A percentile compares a stretch with the other conserved stretches of the same genome.
phyloP scores from a whole-genome alignment of 352 stramenopile species.

The Globisporangium uncinulatum region DNA sequence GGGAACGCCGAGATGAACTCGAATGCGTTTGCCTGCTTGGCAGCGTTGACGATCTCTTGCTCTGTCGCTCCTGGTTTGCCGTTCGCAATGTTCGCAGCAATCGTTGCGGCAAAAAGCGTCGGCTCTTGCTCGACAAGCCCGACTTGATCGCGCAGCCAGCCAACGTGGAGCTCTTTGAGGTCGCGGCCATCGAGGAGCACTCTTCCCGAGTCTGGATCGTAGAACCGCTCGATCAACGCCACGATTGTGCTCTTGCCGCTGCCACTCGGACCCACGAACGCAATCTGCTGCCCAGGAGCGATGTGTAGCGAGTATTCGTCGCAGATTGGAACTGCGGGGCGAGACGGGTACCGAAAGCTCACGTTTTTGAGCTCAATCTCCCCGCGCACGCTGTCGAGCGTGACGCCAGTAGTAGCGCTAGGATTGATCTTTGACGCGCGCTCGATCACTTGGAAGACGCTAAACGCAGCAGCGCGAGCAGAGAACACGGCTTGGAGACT shows the following conservation, averaged over 20 bases:
- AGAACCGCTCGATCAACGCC: slow-evolving; percentile 8
- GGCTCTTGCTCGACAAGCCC: slow-evolving; percentile 89
- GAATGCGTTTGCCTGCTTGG: slow-evolving; percentile 74
- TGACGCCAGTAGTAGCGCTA: slow-evolving; percentile 20
- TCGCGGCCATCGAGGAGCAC: slow-evolving; percentile 24
- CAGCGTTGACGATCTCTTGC: slow-evolving; percentile 38
- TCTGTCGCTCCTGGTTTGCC: slow-evolving; percentile 51
- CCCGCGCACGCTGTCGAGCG: slow-evolving; percentile 19
- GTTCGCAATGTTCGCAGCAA: slow-evolving; percentile 81
- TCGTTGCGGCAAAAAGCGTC: slow-evolving; percentile 21
- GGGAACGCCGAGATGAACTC: slow-evolving; percentile 90
- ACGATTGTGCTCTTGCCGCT: slow-evolving; percentile 10
- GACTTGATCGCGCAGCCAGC: slow-evolving; percentile 69
- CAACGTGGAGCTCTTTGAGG: slow-evolving; percentile 69
- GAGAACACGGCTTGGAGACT: slow-evolving; percentile 52
- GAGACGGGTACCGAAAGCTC: slow-evolving; percentile 57
- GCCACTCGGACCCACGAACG: slow-evolving; percentile 6
- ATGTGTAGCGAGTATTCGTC: slow-evolving; percentile 54
- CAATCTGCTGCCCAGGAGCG: slow-evolving; percentile 55
- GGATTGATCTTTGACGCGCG: slow-evolving; percentile 50
- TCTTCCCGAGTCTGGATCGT: slow-evolving; percentile 28
- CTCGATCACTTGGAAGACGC: slow-evolving; percentile 68
- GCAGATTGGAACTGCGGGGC: slow-evolving; percentile 47
- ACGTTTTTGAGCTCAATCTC: slow-evolving; percentile 83
- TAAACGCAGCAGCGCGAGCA: slow-evolving; percentile 42